These are phyloP conservation scores for Dactylella cylindrospora DNA, from an alignment of 2,329 filamentous ascomycete species.

Conservation along the genomic window DNA sequence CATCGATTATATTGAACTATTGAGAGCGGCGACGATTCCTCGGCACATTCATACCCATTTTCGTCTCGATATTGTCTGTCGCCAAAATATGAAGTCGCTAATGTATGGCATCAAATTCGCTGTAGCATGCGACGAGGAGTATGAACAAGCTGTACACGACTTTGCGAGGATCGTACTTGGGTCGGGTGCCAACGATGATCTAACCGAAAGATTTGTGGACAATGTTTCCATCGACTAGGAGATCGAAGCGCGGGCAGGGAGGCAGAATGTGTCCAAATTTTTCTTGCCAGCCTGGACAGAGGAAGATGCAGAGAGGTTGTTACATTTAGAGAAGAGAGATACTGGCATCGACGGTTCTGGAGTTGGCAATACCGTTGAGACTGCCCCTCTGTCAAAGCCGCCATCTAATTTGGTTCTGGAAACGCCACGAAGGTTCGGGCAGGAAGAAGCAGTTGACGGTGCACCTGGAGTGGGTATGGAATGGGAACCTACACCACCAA, in stretches of 20 bases:
- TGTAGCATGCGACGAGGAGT: constrained; percentile 23
- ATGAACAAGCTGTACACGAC: constrained; percentile 15
- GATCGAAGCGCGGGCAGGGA: constrained; percentile 4
- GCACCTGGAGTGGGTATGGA: too few species aligned
- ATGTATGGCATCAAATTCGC: constrained; percentile 38
- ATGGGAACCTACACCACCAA: too few species aligned
- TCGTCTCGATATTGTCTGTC: constrained; percentile 33
- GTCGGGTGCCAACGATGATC: background rate
- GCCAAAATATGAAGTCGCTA: constrained; percentile 17
- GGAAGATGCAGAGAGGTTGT: constrained; percentile 12
- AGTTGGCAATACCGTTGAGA: too few species aligned
- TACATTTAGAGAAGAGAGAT: background rate
- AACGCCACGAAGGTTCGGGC: too few species aligned
- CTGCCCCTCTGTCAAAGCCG: too few species aligned
- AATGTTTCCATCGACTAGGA: constrained; percentile 23
- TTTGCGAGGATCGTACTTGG: constrained; percentile 23
- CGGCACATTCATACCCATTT: constrained; percentile 36
- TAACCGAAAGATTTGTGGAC: constrained; percentile 13
- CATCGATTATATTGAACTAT: constrained; percentile 35
- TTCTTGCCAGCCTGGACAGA: constrained; percentile 28
- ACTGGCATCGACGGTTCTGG: too few species aligned
- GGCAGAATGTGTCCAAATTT: constrained; percentile 34
- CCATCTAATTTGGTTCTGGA: too few species aligned
- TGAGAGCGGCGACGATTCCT: constrained; percentile 17
- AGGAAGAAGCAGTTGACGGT: too few species aligned